A percentile compares a stretch with the other conserved stretches of the same genome.
These are phyloP conservation scores for Aspergillus carlsbadensis DNA, from an alignment of 495 filamentous ascomycete species.

Conservation along the genomic window DNA sequence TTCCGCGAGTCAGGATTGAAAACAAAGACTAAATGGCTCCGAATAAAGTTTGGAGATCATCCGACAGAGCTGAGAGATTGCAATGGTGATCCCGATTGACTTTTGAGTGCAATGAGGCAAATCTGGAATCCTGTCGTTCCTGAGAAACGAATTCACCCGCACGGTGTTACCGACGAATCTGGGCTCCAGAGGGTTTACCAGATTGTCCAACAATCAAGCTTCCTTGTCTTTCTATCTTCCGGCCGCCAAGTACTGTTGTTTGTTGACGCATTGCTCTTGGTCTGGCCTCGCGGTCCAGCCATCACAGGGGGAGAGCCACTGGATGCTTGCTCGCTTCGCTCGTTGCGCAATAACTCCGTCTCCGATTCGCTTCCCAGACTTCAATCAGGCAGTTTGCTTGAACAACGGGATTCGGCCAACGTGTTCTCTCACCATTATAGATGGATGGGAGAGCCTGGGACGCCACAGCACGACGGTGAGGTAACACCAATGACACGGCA, in stretches of 20 bases:
- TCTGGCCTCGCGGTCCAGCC: neutral
- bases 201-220: constrained; percentile 3
- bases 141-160: too few relatives aligned
- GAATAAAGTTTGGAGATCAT: too few relatives aligned
- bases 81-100: too few relatives aligned
- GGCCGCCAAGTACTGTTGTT: neutral
- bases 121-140: too few relatives aligned
- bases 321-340: too few relatives aligned
- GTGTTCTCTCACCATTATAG: neutral
- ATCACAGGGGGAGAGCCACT: neutral
- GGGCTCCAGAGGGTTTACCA: too few relatives aligned
- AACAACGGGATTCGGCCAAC: neutral
- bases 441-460: neutral
- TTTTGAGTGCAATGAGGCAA: too few relatives aligned
- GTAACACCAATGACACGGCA: neutral
- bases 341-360: neutral
- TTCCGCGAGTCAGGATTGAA: too few relatives aligned
- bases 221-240: neutral
- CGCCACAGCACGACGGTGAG: neutral
- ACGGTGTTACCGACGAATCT: too few relatives aligned
- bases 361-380: neutral
- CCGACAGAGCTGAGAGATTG: too few relatives aligned
- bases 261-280: neutral
- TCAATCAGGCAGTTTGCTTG: neutral
- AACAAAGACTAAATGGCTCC: too few relatives aligned